Base-by-base conservation (phyloP, 2,329 filamentous ascomycete species). In the Neonectria ditissima region DNA sequence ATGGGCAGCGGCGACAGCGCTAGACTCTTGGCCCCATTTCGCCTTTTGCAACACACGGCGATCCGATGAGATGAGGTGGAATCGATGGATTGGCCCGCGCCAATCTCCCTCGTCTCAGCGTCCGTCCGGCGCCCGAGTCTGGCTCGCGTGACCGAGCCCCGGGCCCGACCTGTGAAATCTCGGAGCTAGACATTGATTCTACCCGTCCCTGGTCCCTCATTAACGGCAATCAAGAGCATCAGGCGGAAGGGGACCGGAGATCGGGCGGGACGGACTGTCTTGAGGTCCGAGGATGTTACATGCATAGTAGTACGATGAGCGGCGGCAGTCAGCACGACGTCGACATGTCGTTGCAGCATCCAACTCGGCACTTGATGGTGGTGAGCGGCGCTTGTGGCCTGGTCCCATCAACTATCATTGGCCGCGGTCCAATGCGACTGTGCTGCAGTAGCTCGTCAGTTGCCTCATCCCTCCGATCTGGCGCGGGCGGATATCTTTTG, bases 21-120 rank as follows among this genome's bases (percentile, higher is more conserved):
- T 71, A 73, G 63, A 26, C 58, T 65, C 52, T 63, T 65, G 62
- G 64, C 62, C 28, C 64, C 53, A 65, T 67, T 64, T 68, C 58
- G 50, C 64, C 43, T 47, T 44, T 56, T 63, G 63, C 24, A 34
- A 50, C 41, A 60, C 32, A 47, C 54, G 65, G 52, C 66, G 65
- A 69, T 67, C 65, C 45, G 66, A 69, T 60, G 54, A 67, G 65
- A 68, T 68, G 65, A 62, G 61, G 34, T 37, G 37, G 37, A 18
- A 41, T 41, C 34, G 44, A 56, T 56, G 55, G 67, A 56, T 64
- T 63, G 47, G 53, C 53, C 50, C 47, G 56, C 56, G 48, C 45
- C 55, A 18, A 30, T 24, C 28, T 20, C 24, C n/a, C 22, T 39
- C 30, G 22, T n/a, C 34, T 14, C 14, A 37, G 2, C n/a, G 34